phyloP scores from a whole-genome alignment of 331 rosid species.

The Quercus tomentella region DNA sequence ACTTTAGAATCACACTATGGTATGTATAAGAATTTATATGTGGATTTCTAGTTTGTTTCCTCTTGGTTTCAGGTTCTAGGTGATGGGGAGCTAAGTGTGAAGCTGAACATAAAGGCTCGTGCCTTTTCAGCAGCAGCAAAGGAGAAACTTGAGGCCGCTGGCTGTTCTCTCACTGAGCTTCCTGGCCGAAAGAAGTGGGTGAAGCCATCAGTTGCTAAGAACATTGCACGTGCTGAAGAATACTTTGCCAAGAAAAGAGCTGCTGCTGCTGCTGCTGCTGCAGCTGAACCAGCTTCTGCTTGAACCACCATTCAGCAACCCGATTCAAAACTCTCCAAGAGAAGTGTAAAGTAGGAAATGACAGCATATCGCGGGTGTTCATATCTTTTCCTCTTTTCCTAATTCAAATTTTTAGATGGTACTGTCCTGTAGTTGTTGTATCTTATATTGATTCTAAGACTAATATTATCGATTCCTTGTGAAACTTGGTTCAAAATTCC shows the following conservation, averaged over 20 bases:
- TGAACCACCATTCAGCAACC: slow-evolving; percentile 18
- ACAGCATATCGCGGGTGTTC: slow-evolving; percentile 13
- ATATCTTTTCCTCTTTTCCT: slow-evolving; percentile 3
- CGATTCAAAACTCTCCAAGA: background rate
- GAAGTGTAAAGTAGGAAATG: slow-evolving; percentile 17
- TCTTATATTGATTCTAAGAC: slow-evolving; percentile 5
- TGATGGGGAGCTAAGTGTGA: slow-evolving; percentile 75
- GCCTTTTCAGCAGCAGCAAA: slow-evolving; percentile 83
- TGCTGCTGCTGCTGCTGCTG: slow-evolving; percentile 43
- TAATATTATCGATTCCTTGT: slow-evolving; percentile 9
- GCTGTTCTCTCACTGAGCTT: slow-evolving; percentile 74
- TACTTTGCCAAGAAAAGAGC: slow-evolving; percentile 91
- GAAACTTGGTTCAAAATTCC: slow-evolving; percentile 6
- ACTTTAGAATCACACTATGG: background rate
- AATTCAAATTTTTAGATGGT: background rate
- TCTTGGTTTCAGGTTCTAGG: slow-evolving; percentile 66
- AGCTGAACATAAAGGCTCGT: slow-evolving; percentile 77
- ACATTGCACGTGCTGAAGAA: slow-evolving; percentile 96
- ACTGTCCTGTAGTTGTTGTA: background rate
- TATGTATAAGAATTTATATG: background rate
- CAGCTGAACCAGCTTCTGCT: slow-evolving; percentile 42
- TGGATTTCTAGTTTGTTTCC: background rate
- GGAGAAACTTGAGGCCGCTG: slow-evolving; percentile 83
- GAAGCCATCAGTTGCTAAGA: slow-evolving; percentile 87
- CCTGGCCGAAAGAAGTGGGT: slow-evolving; percentile 99